Base-by-base conservation (phyloP, 225 moss, liverwort and hornwort species). In the Asterella californica region DNA sequence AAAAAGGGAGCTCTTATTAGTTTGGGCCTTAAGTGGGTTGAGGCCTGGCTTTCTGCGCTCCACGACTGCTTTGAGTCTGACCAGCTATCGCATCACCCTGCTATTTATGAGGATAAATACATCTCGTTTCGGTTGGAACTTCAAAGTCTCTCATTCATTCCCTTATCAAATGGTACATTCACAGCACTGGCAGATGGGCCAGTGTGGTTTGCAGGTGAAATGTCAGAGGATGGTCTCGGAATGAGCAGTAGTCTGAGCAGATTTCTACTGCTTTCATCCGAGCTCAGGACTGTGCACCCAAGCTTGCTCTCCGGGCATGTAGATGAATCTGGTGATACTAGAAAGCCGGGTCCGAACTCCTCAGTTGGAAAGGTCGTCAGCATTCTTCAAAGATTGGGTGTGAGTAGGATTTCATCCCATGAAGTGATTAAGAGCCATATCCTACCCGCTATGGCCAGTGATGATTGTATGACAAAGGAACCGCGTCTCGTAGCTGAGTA, bases 401-500 rank as follows among this genome's bases (percentile, higher is more conserved):
- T 94, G 25, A 90, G 90, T 54, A 88, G 88, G 79, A 86, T 97
- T 80, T 93, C 93, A 42, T 88, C 86, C 33, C 96, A 97, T 85
- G 89, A 97, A 68, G 91, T 97, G 12, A 71, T 97, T 47, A 88
- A 83, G 79, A 92, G 83, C 79, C 96, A 97, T 88, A 89, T 97
- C n/a, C 80, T 97, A 36, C 87, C 88, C 69, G 91, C 86, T 71
- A 91, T 97, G 90, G 86, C 79, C 27, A 83, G 85, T 72, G 85
- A 83, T 70, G 83, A 80, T 70, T 91, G 85, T 82, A 74, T 87
- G 70, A 59, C 24, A 55, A 92, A 79, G 76, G 85, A 85, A 53
- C 73, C 78, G 27, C 24, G 47, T 80, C 85, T 91, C 61, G 82
- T 93, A 72, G 88, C 94, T 87, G 91, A 97, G 77, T 97, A 94